Evolutionary conservation across 2,329 filamentous ascomycete species (phyloP).

Genomic region (Cladorrhinum sp.): DNA sequence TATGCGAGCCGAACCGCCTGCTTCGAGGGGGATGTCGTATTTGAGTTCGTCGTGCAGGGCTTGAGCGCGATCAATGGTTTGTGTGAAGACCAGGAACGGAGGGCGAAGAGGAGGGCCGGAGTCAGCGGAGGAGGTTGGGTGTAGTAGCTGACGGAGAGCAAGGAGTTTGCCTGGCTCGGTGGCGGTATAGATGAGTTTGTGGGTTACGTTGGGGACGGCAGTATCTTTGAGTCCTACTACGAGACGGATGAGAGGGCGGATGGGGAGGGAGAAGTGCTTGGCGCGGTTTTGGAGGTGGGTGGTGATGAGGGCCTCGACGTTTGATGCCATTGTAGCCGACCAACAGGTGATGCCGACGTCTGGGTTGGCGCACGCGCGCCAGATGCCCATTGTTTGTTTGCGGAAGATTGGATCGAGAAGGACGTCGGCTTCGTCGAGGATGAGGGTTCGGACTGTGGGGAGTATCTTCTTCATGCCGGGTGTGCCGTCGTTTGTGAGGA

Average conservation of each 20-base stretch:
- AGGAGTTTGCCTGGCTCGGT: constrained; percentile 93
- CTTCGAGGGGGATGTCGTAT: constrained; percentile 89
- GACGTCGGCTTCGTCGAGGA: constrained; percentile 94
- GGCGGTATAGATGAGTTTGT: constrained; percentile 85
- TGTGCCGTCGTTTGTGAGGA: constrained; percentile 47
- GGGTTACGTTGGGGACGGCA: constrained; percentile 85
- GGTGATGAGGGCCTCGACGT: constrained; percentile 74
- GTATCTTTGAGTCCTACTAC: constrained; percentile 97
- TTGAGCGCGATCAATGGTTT: constrained; percentile 87
- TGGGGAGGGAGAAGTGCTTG: constrained; percentile 42
- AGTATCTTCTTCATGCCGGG: constrained; percentile 51
- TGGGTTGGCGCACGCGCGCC: constrained; percentile 71
- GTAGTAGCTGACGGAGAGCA: constrained; percentile 83
- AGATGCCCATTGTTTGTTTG: constrained; percentile 81
- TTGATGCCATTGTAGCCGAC: constrained; percentile 97
- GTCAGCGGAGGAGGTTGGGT: constrained; percentile 58
- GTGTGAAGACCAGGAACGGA: constrained; percentile 92
- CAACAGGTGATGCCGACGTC: constrained; percentile 77
- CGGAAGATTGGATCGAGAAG: constrained; percentile 88
- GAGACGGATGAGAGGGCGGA: constrained; percentile 67
- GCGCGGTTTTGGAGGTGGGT: constrained; percentile 62
- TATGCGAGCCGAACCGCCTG: constrained; percentile 78
- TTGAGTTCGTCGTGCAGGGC: constrained; percentile 86
- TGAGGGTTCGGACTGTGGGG: constrained; percentile 66
- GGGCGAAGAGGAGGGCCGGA: constrained; percentile 67